phyloP scores from a whole-genome alignment of 345 rosid species.

The Pseudoturritis turrita region DNA sequence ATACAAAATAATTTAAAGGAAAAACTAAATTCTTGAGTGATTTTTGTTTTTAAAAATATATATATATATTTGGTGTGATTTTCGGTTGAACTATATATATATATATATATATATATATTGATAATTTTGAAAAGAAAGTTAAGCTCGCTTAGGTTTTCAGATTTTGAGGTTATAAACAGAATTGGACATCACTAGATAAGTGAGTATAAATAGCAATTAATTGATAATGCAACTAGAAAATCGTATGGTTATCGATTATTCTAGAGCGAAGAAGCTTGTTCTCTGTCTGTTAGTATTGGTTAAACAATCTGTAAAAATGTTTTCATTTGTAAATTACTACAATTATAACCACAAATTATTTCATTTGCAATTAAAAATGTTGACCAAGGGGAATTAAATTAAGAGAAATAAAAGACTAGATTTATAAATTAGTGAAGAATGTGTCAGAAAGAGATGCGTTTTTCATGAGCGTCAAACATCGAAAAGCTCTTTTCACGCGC shows the following conservation, averaged over 20 bases:
- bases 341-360: neutral
- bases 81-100: no score
- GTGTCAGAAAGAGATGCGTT: slow-evolving; percentile 21
- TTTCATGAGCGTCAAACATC: slow-evolving; percentile 14
- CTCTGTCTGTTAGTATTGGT: neutral
- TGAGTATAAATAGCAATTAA: neutral
- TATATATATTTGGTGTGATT: no score
- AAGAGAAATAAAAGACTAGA: neutral
- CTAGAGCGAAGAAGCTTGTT: no score
- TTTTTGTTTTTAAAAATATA: no score
- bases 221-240: neutral
- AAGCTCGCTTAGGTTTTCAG: neutral
- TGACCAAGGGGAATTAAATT: slow-evolving; percentile 2
- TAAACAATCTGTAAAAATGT: no score
- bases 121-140: neutral
- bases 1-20: neutral
- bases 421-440: slow-evolving; percentile 9
- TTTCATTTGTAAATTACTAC: neutral
- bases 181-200: neutral
- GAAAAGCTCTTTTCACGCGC: slow-evolving; percentile 18
- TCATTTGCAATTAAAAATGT: slow-evolving; percentile 2
- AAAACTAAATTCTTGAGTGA: neutral
- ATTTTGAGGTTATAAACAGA: neutral
- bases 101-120: no score
- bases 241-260: no score